A percentile compares a stretch with the other conserved stretches of the same genome.
These are phyloP conservation scores for Phytophthora cajani DNA, from an alignment of 352 stramenopile species.

Conservation along the genomic window DNA sequence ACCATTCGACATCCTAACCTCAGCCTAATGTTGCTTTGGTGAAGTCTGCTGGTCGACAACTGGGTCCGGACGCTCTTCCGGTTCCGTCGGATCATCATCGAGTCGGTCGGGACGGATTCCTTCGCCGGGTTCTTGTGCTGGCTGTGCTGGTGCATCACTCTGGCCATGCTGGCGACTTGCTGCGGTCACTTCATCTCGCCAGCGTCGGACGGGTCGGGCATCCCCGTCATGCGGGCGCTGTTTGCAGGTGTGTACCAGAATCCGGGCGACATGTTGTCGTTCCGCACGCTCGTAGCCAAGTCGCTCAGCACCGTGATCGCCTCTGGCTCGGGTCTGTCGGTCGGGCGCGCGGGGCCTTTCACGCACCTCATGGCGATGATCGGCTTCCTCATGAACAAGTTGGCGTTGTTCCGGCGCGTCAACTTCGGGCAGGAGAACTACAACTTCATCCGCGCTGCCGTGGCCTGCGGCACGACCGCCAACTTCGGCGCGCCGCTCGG, in stretches of 20 bases:
- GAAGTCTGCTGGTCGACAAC: slow-evolving; percentile 73
- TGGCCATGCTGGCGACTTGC: slow-evolving; percentile 62
- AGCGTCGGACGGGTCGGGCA: slow-evolving; percentile 77
- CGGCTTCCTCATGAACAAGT: slow-evolving; percentile 67
- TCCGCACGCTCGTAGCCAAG: slow-evolving; percentile 72
- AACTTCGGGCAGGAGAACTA: slow-evolving; percentile 83
- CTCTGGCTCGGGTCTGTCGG: slow-evolving; percentile 72
- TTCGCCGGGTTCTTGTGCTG: slow-evolving; percentile 72
- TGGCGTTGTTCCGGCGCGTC: slow-evolving; percentile 71
- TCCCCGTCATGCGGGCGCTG: slow-evolving; percentile 84
- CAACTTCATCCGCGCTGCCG: slow-evolving; percentile 74
- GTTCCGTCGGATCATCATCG: slow-evolving; percentile 60
- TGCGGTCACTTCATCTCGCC: slow-evolving; percentile 70
- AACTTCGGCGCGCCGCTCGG: slow-evolving; percentile 84
- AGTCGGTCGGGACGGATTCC: slow-evolving; percentile 64
- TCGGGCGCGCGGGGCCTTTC: slow-evolving; percentile 76
- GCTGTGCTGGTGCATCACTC: slow-evolving; percentile 64
- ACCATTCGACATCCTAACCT: background rate
- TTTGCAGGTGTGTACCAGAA: slow-evolving; percentile 86
- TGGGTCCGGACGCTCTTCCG: slow-evolving; percentile 77
- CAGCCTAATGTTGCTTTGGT: background rate
- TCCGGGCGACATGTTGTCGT: slow-evolving; percentile 73
- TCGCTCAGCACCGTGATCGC: slow-evolving; percentile 77
- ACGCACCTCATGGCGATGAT: slow-evolving; percentile 82
- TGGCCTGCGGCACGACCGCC: slow-evolving; percentile 81